Conservation (phyloP, 2,329 filamentous ascomycete genomes). For the Ascochyta rabiei region DNA sequence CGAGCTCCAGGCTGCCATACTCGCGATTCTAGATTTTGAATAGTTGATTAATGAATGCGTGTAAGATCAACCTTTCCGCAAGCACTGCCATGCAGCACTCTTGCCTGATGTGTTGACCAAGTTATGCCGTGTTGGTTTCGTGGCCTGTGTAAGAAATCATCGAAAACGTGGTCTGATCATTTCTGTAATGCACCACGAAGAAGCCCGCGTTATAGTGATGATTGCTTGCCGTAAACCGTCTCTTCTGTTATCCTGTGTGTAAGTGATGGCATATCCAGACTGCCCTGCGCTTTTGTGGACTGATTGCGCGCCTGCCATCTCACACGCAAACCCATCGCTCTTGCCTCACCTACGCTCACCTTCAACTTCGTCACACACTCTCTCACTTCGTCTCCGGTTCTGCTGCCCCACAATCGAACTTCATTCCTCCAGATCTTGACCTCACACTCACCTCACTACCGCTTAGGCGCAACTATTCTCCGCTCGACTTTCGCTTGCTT, state of each 20-base stretch:
- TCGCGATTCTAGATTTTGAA: constrained; percentile 51
- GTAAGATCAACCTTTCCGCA: neutral
- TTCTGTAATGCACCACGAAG: too few species aligned
- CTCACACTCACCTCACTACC: neutral
- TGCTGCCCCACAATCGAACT: neutral
- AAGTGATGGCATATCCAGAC: too few species aligned
- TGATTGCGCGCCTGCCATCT: neutral
- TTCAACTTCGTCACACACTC: neutral
- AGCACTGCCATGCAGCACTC: too few species aligned
- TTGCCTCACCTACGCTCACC: neutral
- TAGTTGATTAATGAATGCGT: neutral
- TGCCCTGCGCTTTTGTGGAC: too few species aligned
- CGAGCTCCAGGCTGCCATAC: constrained; percentile 53
- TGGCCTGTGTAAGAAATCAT: too few species aligned
- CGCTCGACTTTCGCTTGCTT: neutral
- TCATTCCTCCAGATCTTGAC: neutral
- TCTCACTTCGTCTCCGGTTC: constrained; percentile 1
- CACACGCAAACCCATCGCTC: neutral
- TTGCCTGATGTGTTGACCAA: too few species aligned
- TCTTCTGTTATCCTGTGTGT: too few species aligned
- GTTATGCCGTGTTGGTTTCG: too few species aligned
- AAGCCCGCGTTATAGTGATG: too few species aligned
- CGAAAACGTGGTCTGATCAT: too few species aligned
- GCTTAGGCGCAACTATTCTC: neutral
- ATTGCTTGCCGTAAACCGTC: too few species aligned